phyloP scores from a whole-genome alignment of 805 yeast species.

The Zygosaccharomyces siamensis region DNA sequence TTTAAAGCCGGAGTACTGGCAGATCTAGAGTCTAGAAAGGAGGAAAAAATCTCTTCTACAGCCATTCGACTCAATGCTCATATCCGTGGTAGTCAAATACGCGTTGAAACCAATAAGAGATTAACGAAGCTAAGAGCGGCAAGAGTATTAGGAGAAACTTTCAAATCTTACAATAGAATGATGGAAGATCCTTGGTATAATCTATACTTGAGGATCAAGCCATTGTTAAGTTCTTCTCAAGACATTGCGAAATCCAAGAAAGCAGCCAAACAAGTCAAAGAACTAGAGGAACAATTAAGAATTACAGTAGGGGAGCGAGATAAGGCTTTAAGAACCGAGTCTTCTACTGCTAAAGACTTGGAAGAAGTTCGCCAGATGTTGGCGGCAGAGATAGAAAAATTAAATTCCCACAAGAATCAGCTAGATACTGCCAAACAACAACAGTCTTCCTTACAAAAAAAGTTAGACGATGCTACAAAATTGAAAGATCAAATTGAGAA shows the following conservation, averaged over 20 bases:
- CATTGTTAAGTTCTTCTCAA: slow-evolving; percentile 61
- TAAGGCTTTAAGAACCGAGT: slow-evolving; percentile 27
- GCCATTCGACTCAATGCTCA: slow-evolving; percentile 60
- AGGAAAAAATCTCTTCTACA: slow-evolving; percentile 50
- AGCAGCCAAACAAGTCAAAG: slow-evolving; percentile 51
- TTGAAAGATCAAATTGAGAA: slow-evolving; percentile 26
- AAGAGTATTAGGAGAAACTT: slow-evolving; percentile 57
- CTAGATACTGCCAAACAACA: slow-evolving; percentile 41
- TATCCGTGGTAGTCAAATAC: slow-evolving; percentile 57
- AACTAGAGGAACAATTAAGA: slow-evolving; percentile 44
- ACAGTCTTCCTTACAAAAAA: slow-evolving; percentile 34
- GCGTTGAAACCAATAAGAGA: slow-evolving; percentile 44
- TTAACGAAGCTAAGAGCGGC: slow-evolving; percentile 67
- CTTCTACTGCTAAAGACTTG: slow-evolving; percentile 29
- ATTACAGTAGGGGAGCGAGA: slow-evolving; percentile 34
- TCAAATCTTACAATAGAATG: slow-evolving; percentile 47
- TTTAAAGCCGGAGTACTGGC: slow-evolving; percentile 97
- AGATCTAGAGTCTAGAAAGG: slow-evolving; percentile 73
- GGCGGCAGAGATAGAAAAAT: slow-evolving; percentile 39
- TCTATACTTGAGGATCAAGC: slow-evolving; percentile 65
- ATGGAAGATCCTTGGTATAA: slow-evolving; percentile 73
- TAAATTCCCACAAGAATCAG: slow-evolving; percentile 44
- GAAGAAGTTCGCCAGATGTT: slow-evolving; percentile 32
- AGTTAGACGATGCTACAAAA: slow-evolving; percentile 20
- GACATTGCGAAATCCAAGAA: slow-evolving; percentile 55